Conservation (phyloP, 2,329 filamentous ascomycete genomes). For the Phoma sp. region DNA sequence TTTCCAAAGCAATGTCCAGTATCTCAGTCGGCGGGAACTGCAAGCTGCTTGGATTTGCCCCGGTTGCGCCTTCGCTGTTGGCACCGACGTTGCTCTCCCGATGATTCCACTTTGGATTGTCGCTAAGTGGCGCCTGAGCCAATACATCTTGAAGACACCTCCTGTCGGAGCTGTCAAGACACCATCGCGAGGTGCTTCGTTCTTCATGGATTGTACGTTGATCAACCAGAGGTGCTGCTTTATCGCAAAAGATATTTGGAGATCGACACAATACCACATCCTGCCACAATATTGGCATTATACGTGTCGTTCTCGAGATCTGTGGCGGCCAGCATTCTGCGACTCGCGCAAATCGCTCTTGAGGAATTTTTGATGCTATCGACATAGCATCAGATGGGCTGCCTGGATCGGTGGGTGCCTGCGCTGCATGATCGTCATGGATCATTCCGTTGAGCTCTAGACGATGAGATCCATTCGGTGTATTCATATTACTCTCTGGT, state of each 20-base stretch:
- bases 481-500: constrained; percentile 39
- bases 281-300: constrained; percentile 48
- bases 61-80: constrained; percentile 36
- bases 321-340: constrained; percentile 49
- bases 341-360: constrained; percentile 48
- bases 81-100: constrained; percentile 42
- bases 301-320: constrained; percentile 36
- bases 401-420: constrained; percentile 33
- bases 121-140: constrained; percentile 33
- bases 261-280: constrained; percentile 38
- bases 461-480: constrained; percentile 35
- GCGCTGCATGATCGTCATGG: constrained; percentile 35
- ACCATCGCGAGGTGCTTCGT: constrained; percentile 45
- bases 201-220: neutral
- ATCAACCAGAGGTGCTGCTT: neutral
- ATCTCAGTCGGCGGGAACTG: constrained; percentile 59
- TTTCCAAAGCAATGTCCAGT: constrained; percentile 60
- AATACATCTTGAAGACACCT: constrained; percentile 48
- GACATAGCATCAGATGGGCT: constrained; percentile 47
- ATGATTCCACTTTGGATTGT: constrained; percentile 32
- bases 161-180: constrained; percentile 47
- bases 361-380: constrained; percentile 47
- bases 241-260: constrained; percentile 46
- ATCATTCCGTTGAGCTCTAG: constrained; percentile 42
- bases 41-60: constrained; percentile 38